These are phyloP conservation scores for Sugiyamaella sp. DNA, from an alignment of 1,139 yeast species.

Conservation along the genomic window DNA sequence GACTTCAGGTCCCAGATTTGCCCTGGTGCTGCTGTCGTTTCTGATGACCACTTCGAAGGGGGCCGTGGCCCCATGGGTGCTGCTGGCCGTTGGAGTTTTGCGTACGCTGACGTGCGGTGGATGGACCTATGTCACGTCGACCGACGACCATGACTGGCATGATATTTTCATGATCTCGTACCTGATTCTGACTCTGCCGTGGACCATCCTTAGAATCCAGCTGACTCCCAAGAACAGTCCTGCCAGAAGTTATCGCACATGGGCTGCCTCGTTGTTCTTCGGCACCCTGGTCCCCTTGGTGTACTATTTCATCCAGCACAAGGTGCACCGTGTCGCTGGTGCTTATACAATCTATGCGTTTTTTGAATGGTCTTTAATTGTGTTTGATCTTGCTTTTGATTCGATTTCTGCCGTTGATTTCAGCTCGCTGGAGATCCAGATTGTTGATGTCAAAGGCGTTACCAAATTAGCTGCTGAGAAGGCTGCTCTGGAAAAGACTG, in stretches of 20 bases:
- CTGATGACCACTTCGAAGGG: conserved; percentile 45
- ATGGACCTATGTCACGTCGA: conserved; percentile 95
- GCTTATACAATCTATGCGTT: conserved; percentile 94
- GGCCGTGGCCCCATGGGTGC: conserved; percentile 47
- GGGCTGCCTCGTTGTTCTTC: conserved; percentile 65
- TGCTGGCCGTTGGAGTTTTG: conserved; percentile 62
- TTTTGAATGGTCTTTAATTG: conserved; percentile 87
- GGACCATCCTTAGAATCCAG: conserved; percentile 70
- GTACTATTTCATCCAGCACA: conserved; percentile 90
- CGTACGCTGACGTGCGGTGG: conserved; percentile 97
- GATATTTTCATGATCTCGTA: conserved; percentile 93
- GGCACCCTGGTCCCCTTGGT: conserved; percentile 74
- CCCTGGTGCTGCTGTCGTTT: conserved; percentile 66
- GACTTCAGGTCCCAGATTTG: conserved; percentile 70
- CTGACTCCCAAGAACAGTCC: conserved; percentile 55
- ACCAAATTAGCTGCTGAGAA: conserved; percentile 33
- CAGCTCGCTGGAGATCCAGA: conserved; percentile 53
- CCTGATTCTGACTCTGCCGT: conserved; percentile 85
- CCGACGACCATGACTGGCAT: conserved; percentile 96
- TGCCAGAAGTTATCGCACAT: conserved; percentile 57
- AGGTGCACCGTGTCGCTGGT: conserved; percentile 85
- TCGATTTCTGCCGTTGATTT: conserved; percentile 77
- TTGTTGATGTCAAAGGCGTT: conserved; percentile 45
- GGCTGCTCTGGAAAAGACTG: conserved; percentile 19
- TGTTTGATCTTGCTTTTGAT: conserved; percentile 84